Percentiles rank a stretch among this genome's conserved stretches.
Conservation (phyloP, 2,329 filamentous ascomycete species). For the Fusarium torreyae region DNA sequence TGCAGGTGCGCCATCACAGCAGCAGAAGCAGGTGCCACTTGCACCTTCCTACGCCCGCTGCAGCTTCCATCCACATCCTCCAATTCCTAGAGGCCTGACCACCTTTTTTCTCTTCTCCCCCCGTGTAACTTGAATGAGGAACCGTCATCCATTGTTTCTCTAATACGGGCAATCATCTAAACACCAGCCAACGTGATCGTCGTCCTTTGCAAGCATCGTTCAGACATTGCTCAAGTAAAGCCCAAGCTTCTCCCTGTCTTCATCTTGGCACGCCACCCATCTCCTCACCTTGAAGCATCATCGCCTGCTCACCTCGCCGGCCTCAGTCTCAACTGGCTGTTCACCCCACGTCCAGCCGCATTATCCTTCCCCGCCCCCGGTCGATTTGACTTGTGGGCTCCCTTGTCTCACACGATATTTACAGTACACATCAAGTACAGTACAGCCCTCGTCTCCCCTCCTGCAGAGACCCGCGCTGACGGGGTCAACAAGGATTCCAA, state of each 20-base stretch:
- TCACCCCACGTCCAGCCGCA: slow-evolving; percentile 46
- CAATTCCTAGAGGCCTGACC: slow-evolving; percentile 24
- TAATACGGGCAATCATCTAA: slow-evolving; percentile 41
- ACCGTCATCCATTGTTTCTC: slow-evolving; percentile 11
- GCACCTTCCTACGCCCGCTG: slow-evolving; percentile 29
- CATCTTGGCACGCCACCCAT: slow-evolving; percentile 46
- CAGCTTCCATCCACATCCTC: slow-evolving; percentile 11
- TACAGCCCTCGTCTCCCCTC: slow-evolving; percentile 27
- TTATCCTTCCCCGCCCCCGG: slow-evolving; percentile 29
- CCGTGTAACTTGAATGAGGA: slow-evolving; percentile 17
- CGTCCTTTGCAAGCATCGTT: background rate
- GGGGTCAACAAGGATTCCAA: slow-evolving; percentile 37
- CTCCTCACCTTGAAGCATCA: slow-evolving; percentile 49
- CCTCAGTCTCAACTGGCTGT: slow-evolving; percentile 31
- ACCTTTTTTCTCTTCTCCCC: slow-evolving; percentile 29
- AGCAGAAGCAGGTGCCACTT: slow-evolving; percentile 33
- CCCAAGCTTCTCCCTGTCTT: slow-evolving; percentile 20
- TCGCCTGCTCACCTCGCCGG: slow-evolving; percentile 50
- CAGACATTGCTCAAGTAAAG: slow-evolving; percentile 10
- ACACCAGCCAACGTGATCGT: slow-evolving; percentile 44
- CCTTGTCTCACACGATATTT: slow-evolving; percentile 36
- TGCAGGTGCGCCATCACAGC: slow-evolving; percentile 12
- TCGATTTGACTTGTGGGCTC: slow-evolving; percentile 12
- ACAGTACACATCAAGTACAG: slow-evolving; percentile 24
- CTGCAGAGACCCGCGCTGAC: slow-evolving; percentile 45